phyloP scores from a whole-genome alignment of 306 rosid species.

The Cucurbita pepo region DNA sequence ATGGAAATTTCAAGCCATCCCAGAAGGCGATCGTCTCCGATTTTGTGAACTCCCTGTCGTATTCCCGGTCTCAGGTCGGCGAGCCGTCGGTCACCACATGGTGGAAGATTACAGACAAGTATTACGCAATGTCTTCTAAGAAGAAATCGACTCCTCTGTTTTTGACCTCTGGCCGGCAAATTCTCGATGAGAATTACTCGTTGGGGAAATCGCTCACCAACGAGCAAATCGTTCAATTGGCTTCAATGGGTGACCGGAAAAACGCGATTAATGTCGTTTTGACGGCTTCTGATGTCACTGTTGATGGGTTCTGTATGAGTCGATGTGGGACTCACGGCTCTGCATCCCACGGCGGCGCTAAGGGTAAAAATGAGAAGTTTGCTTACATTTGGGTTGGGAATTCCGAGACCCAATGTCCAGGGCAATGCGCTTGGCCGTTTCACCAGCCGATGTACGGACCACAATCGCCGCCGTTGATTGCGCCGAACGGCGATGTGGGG shows the following conservation, averaged over 20 bases:
- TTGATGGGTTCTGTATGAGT: slow-evolving; percentile 48
- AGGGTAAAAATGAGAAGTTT: slow-evolving; percentile 33
- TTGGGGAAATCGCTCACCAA: slow-evolving; percentile 47
- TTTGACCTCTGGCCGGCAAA: slow-evolving; percentile 29
- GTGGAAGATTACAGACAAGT: slow-evolving; percentile 79
- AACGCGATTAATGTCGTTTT: slow-evolving; percentile 59
- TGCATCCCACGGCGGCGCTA: not conserved
- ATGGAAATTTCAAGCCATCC: slow-evolving; percentile 61
- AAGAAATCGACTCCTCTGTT: slow-evolving; percentile 17
- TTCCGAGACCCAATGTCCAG: slow-evolving; percentile 61
- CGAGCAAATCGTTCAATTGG: slow-evolving; percentile 32
- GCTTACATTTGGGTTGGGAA: slow-evolving; percentile 74
- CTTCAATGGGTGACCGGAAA: slow-evolving; percentile 41
- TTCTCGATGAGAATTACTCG: slow-evolving; percentile 39
- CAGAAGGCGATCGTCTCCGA: slow-evolving; percentile 61
- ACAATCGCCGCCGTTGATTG: slow-evolving; percentile 27
- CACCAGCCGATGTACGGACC: slow-evolving; percentile 63
- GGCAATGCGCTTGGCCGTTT: slow-evolving; percentile 66
- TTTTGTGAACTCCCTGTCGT: slow-evolving; percentile 41
- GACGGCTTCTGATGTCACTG: slow-evolving; percentile 55
- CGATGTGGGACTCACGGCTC: slow-evolving; percentile 76
- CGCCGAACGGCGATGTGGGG: slow-evolving; percentile 63
- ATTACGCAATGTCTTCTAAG: slow-evolving; percentile 29
- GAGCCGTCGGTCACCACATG: slow-evolving; percentile 58
- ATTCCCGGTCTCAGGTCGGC: not conserved